phyloP scores from a whole-genome alignment of 2,329 filamentous ascomycete species.

The Bipolaris victoriae region DNA sequence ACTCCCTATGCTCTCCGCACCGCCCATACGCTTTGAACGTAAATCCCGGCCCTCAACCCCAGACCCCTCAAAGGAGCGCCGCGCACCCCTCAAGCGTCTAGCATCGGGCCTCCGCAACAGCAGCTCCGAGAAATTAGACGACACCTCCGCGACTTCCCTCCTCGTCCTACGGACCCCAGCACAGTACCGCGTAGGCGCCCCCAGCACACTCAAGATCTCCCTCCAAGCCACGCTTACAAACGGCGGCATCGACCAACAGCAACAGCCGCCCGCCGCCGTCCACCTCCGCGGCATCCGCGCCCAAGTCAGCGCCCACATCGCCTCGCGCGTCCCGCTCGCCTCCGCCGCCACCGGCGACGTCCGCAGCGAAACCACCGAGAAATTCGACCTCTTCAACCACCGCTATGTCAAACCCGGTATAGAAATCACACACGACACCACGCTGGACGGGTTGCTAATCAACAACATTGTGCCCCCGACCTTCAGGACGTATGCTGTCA shows the following conservation, averaged over 20 bases:
- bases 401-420: slow-evolving; percentile 29
- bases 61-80: slow-evolving; percentile 12
- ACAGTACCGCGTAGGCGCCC: slow-evolving; percentile 20
- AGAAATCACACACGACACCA: slow-evolving; percentile 13
- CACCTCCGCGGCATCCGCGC: slow-evolving; percentile 30
- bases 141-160: slow-evolving; percentile 20
- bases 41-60: slow-evolving; percentile 20
- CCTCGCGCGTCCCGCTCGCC: slow-evolving; percentile 21
- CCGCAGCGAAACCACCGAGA: slow-evolving; percentile 15
- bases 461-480: slow-evolving; percentile 24
- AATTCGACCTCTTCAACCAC: slow-evolving; percentile 28
- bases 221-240: slow-evolving; percentile 17
- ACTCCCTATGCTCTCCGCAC: slow-evolving; percentile 7
- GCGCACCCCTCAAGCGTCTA: slow-evolving; percentile 13
- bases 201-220: slow-evolving; percentile 21
- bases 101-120: slow-evolving; percentile 15
- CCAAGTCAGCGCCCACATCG: slow-evolving; percentile 20
- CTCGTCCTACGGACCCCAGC: slow-evolving; percentile 20
- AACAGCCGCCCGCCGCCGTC: slow-evolving; percentile 16
- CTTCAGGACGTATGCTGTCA: slow-evolving; percentile 28
- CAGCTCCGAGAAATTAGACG: slow-evolving; percentile 13
- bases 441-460: slow-evolving; percentile 20
- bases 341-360: slow-evolving; percentile 15
- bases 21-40: slow-evolving; percentile 21
- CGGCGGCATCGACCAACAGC: background rate